Evolutionary conservation across 1,284 basidiomycete species (phyloP).

Genomic region (Sutorius eximius): DNA sequence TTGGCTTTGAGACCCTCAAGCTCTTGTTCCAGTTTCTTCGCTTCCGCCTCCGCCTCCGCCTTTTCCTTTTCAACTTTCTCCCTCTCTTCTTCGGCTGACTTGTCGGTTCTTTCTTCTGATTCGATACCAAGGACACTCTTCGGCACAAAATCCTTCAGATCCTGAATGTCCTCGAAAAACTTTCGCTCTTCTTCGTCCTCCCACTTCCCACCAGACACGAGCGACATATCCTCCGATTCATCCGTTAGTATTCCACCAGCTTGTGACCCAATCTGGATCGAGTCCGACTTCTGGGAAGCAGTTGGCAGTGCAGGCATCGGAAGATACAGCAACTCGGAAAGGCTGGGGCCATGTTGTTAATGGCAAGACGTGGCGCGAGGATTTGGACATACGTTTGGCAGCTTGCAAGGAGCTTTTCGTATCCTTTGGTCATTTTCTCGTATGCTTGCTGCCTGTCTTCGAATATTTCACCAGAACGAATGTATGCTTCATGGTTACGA

Average conservation of each 20-base stretch:
- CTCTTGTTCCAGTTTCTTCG: constrained; percentile 71
- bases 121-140: constrained; percentile 85
- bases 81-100: constrained; percentile 46
- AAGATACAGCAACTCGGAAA: constrained; percentile 87
- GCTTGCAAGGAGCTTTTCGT: constrained; percentile 85
- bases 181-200: constrained; percentile 95
- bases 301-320: constrained; percentile 82
- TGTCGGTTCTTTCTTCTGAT: constrained; percentile 45
- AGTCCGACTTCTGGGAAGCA: constrained; percentile 73
- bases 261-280: constrained; percentile 71
- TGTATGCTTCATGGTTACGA: constrained; percentile 97
- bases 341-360: constrained; percentile 41
- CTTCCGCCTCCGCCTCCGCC: constrained; percentile 64
- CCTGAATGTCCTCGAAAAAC: constrained; percentile 93
- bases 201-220: constrained; percentile 83
- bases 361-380: neutral
- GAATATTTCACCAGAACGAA: constrained; percentile 97
- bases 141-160: constrained; percentile 90
- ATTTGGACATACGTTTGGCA: constrained; percentile 70
- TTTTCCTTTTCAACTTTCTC: constrained; percentile 45
- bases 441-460: constrained; percentile 98
- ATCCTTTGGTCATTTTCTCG: constrained; percentile 95
- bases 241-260: constrained; percentile 40
- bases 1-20: constrained; percentile 51
- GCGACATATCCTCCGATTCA: constrained; percentile 57